Evolutionary conservation across 331 rosid genomes (phyloP).

Genomic region (Arachis monticola): DNA sequence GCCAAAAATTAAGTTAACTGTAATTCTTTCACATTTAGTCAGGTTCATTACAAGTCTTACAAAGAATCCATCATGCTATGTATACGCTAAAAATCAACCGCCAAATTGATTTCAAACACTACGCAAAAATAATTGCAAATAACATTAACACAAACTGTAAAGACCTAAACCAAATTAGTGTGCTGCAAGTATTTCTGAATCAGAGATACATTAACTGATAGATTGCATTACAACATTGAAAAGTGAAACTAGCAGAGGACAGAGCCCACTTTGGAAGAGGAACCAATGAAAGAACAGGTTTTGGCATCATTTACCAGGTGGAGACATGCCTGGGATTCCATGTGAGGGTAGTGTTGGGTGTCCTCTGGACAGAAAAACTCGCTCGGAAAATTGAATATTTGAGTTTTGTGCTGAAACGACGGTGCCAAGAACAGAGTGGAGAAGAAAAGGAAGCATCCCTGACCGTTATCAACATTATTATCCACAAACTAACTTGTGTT

Average conservation of each 20-base stretch:
- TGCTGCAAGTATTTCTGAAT: background rate
- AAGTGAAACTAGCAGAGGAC: too few relatives aligned
- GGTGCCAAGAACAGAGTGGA: conserved; percentile 38
- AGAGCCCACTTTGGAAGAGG: background rate
- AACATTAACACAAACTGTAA: conserved; percentile 1
- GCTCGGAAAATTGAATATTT: conserved; percentile 51
- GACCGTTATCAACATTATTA: conserved; percentile 76
- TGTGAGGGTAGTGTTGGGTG: conserved; percentile 40
- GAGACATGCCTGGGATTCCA: conserved; percentile 57
- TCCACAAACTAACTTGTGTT: conserved; percentile 12
- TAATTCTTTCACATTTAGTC: background rate
- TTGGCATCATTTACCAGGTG: conserved; percentile 47
- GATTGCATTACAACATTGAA: too few relatives aligned
- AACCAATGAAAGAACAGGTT: conserved; percentile 7
- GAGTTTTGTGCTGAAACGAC: conserved; percentile 41
- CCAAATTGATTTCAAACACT: background rate
- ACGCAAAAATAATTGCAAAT: background rate
- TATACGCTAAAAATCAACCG: background rate
- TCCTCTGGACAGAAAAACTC: conserved; percentile 50
- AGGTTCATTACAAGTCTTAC: background rate
- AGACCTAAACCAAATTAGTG: background rate
- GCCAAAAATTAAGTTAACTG: background rate
- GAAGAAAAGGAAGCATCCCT: conserved; percentile 60
- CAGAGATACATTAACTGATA: background rate
- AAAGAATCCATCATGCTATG: background rate